phyloP scores from a whole-genome alignment of 2,329 filamentous ascomycete genomes.

The Lasiodiplodia hormozganensis region DNA sequence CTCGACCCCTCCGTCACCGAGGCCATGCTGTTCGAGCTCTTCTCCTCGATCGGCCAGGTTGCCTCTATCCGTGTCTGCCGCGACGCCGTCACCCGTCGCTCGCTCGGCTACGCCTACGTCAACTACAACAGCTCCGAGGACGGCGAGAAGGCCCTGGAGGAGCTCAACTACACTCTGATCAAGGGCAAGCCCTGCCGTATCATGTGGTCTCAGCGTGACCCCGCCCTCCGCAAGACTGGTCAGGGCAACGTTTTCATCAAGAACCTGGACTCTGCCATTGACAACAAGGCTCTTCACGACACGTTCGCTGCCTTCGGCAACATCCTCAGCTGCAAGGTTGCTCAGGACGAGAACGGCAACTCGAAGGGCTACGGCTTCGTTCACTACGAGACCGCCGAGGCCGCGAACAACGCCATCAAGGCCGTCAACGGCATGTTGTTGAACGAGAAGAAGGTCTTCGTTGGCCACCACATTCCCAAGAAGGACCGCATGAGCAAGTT shows the following conservation, averaged over 20 bases:
- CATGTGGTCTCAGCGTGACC: conserved; percentile 99
- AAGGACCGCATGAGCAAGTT: conserved; percentile 99
- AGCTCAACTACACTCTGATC: conserved; percentile 99
- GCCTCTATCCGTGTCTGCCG: conserved; percentile 99
- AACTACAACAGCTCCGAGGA: conserved; percentile 99
- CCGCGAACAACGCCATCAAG: conserved; percentile 96
- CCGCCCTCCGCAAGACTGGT: conserved; percentile 97
- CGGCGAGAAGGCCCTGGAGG: conserved; percentile 97
- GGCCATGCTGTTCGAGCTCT: conserved; percentile 99
- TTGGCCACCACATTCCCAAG: conserved; percentile 99
- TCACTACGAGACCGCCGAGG: conserved; percentile 99
- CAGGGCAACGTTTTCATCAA: conserved; percentile 99
- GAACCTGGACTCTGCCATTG: conserved; percentile 97
- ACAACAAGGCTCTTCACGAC: conserved; percentile 99
- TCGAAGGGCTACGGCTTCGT: conserved; percentile 99
- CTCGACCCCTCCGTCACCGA: conserved; percentile 97
- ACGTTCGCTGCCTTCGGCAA: conserved; percentile 98
- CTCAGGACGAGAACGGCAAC: conserved; percentile 93
- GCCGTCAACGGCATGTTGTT: conserved; percentile 99
- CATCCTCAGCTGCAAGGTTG: conserved; percentile 99
- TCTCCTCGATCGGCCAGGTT: conserved; percentile 98
- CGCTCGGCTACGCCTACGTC: conserved; percentile 98
- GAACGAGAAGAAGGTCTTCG: conserved; percentile 99
- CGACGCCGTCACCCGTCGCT: conserved; percentile 97
- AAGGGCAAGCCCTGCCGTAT: conserved; percentile 99